Evolutionary conservation across 2,329 filamentous ascomycete species (phyloP), one percentile per base, ranked within the genome.

Genomic region (Rachicladosporium sp.): DNA sequence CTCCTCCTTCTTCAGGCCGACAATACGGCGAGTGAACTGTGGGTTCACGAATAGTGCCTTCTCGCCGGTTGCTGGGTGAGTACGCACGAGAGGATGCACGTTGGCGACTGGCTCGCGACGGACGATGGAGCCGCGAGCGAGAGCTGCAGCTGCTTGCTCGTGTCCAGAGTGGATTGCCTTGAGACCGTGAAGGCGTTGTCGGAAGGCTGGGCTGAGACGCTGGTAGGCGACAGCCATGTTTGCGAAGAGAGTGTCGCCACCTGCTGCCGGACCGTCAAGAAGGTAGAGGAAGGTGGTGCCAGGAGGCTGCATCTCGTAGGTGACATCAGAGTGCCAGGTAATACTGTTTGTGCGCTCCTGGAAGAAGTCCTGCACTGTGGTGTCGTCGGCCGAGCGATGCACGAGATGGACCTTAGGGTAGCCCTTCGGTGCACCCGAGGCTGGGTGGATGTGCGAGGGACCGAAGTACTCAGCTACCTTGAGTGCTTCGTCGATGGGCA

Each of bases 201-300:
- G 76, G 67, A 93, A 91, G 31, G 76, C 73, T 0, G 84, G 82
- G 40, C 80, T 87, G 2, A 95, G 70, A 4, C 87, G 73, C 46
- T 78, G 74, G 58, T 94, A 95, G 1, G 88, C 87, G 59, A 82
- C 80, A 0, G 70, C 85, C 50, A 81, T 76, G 56, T 93, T 82
- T 34, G 71, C 76, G 53, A 93, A 94, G 3, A 93, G 65, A 0
- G 87, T 94, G 56, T 94, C 87, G 35, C 87, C 88, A 29, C 87
- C 87, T 1, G 76, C 79, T 31, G 74, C 69, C 1, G 87, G 87
- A 33, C 75, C 79, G 55, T 94, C 86, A n/a, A 95, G 72, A 36
- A 87, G 70, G 56, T 93, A 93, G 29, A 94, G 63, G 62, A 94
- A 93, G 0, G 88, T 93, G 0, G 86, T 94, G 23, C 86, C 85